phyloP scores from a whole-genome alignment of 192 early-diverging fungal genomes.

The Entomortierella beljakovae region DNA sequence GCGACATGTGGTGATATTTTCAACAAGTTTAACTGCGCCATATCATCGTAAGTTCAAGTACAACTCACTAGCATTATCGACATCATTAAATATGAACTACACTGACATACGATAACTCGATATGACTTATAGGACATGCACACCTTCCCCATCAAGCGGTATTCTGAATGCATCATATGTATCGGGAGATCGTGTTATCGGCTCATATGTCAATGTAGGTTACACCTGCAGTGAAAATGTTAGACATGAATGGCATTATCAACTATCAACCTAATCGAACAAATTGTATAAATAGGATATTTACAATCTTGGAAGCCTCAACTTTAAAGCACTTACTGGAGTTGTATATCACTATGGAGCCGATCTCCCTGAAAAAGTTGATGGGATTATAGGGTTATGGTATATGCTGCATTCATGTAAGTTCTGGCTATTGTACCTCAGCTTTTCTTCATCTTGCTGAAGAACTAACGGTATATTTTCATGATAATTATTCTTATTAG shows the following conservation, averaged over 20 bases:
- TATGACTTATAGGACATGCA: slow-evolving; percentile 15
- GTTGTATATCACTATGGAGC: slow-evolving; percentile 7
- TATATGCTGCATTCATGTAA: slow-evolving; percentile 6
- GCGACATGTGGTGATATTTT: slow-evolving; percentile 1
- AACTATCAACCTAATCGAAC: background rate
- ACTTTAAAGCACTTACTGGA: slow-evolving; percentile 19
- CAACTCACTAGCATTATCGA: background rate
- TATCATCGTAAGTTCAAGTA: slow-evolving; percentile 27
- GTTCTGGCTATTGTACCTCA: background rate
- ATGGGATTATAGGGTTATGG: slow-evolving; percentile 45
- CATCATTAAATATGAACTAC: background rate
- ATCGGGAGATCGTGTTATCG: slow-evolving; percentile 8
- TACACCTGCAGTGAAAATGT: background rate
- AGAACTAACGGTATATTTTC: too few species aligned
- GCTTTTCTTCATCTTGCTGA: background rate
- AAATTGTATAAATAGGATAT: slow-evolving; percentile 5
- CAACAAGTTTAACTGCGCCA: slow-evolving; percentile 12
- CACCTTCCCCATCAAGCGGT: slow-evolving; percentile 2
- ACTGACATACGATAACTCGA: background rate
- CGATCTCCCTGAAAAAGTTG: slow-evolving; percentile 6
- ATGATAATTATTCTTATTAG: too few species aligned
- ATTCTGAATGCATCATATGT: slow-evolving; percentile 25
- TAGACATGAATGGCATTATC: background rate
- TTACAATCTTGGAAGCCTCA: slow-evolving; percentile 23
- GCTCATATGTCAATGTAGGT: slow-evolving; percentile 15